Conservation (phyloP, 345 rosid genomes). For the Clarkia xantiana region DNA sequence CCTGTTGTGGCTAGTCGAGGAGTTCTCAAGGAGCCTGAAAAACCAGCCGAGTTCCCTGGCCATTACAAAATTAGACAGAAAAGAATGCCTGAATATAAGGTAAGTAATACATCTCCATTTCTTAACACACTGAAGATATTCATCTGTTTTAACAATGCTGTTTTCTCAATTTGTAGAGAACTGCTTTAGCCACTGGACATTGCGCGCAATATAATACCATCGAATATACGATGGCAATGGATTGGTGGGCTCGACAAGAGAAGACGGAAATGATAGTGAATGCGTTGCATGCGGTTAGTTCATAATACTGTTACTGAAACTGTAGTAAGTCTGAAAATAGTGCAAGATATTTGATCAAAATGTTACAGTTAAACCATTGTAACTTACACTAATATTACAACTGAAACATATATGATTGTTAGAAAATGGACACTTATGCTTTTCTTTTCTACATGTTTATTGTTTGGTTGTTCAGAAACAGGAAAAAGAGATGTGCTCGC, state of each 20-base stretch:
- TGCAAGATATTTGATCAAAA: neutral
- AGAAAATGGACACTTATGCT: neutral
- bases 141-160: neutral
- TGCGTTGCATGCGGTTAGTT: slow-evolving; percentile 16
- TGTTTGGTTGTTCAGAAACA: slow-evolving; percentile 2
- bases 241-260: slow-evolving; percentile 23
- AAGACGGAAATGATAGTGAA: slow-evolving; percentile 19
- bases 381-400: neutral
- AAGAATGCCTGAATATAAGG: slow-evolving; percentile 15
- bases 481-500: neutral
- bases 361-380: too few relatives aligned
- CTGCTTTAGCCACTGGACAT: slow-evolving; percentile 30
- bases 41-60: slow-evolving; percentile 12
- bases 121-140: too few relatives aligned
- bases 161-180: slow-evolving; percentile 8
- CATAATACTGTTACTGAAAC: neutral
- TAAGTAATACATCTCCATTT: neutral
- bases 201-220: slow-evolving; percentile 25
- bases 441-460: neutral
- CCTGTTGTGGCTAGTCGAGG: slow-evolving; percentile 14
- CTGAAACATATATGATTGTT: neutral
- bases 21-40: slow-evolving; percentile 4
- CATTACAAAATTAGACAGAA: slow-evolving; percentile 14
- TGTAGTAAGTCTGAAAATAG: too few relatives aligned
- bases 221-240: slow-evolving; percentile 24